Conservation (phyloP, 768 basidiomycete genomes). For the Candolleomyces efflorescens region DNA sequence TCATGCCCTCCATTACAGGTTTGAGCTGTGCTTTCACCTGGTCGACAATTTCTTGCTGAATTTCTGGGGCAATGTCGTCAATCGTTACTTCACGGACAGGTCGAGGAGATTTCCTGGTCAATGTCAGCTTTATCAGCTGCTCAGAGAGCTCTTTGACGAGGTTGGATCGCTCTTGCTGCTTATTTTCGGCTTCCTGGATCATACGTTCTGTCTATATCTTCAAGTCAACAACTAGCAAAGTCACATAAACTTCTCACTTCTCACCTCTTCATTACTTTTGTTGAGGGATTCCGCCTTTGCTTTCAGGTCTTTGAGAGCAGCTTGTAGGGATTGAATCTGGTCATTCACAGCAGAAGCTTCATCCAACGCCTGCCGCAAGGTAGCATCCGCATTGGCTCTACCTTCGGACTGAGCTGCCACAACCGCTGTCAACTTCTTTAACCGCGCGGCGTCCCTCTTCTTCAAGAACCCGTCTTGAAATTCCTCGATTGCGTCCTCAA, state of each 20-base stretch:
- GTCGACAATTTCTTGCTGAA: constrained; percentile 4
- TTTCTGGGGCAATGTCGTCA: constrained; percentile 10
- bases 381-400: no score
- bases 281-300: constrained; percentile 39
- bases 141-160: constrained; percentile 20
- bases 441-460: not conserved
- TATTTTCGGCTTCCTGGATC: constrained; percentile 1
- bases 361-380: not conserved
- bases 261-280: constrained; percentile 19
- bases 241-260: not conserved
- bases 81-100: constrained; percentile 13
- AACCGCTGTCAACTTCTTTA: not conserved
- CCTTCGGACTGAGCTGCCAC: no score
- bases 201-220: not conserved
- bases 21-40: constrained; percentile 20
- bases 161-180: constrained; percentile 7
- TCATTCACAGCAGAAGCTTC: constrained; percentile 2
- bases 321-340: constrained; percentile 21
- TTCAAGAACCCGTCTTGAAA: not conserved
- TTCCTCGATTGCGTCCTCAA: not conserved
- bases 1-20: constrained; percentile 20
- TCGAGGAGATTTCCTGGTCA: constrained; percentile 11
- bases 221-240: not conserved
- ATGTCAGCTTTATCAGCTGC: constrained; percentile 20
- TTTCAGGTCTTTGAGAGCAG: constrained; percentile 24